These are phyloP conservation scores for Furcasterigmium sp. DNA, from an alignment of 2,329 filamentous ascomycete species.

Conservation along the genomic window DNA sequence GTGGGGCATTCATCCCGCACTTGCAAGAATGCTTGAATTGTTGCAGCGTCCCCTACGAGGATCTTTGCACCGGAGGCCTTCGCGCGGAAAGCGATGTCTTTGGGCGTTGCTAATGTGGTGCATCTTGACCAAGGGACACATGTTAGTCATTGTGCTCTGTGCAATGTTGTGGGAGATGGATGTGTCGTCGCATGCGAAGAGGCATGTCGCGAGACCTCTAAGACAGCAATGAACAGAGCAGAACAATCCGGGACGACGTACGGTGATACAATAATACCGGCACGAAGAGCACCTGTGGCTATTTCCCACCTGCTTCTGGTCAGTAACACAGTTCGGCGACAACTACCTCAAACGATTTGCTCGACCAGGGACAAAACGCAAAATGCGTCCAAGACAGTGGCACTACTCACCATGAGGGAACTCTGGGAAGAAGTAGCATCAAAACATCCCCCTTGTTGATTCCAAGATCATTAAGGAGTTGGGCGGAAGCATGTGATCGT, in stretches of 20 bases:
- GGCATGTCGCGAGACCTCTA: too few species aligned
- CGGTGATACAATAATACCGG: neutral
- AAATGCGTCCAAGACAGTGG: too few species aligned
- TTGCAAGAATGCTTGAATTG: neutral
- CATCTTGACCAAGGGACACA: too few species aligned
- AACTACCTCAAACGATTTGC: too few species aligned
- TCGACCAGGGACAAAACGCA: too few species aligned
- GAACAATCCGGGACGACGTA: too few species aligned
- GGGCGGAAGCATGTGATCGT: neutral
- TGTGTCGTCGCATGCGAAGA: too few species aligned
- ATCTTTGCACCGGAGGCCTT: neutral
- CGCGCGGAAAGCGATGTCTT: conserved; percentile 1
- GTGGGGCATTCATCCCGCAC: neutral
- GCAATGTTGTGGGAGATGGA: too few species aligned
- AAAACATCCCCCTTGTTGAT: neutral
- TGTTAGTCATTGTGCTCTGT: too few species aligned
- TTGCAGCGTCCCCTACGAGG: neutral
- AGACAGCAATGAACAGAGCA: too few species aligned
- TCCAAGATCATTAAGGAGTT: neutral
- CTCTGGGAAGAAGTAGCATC: neutral
- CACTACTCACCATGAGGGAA: conserved; percentile 1
- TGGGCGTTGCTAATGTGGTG: neutral
- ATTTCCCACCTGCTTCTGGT: conserved; percentile 1
- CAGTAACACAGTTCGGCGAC: too few species aligned
- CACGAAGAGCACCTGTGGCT: conserved; percentile 1